phyloP scores from a whole-genome alignment of 176 grass and related monocot species.

The Oryza longistaminata region DNA sequence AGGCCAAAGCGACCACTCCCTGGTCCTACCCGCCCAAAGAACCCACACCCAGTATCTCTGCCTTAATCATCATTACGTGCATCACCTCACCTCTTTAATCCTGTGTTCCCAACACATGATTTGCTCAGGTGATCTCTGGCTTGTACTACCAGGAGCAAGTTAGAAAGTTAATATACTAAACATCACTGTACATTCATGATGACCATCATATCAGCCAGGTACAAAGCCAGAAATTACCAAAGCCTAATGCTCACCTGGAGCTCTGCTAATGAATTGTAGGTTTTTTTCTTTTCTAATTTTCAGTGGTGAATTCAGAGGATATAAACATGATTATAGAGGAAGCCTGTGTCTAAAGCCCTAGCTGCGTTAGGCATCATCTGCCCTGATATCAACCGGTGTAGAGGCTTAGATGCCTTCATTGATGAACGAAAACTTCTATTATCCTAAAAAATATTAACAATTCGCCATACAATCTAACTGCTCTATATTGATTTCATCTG shows the following conservation, averaged over 20 bases:
- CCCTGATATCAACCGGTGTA: not conserved
- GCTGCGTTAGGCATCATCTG: no score
- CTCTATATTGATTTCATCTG: not conserved
- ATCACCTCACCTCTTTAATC: slow-evolving; percentile 16
- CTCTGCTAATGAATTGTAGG: no score
- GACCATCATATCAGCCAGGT: not conserved
- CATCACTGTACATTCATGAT: not conserved
- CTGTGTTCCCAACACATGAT: not conserved
- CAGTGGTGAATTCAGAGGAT: no score
- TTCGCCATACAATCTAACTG: not conserved
- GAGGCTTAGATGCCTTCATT: not conserved
- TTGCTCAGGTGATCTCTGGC: not conserved
- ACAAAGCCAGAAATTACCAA: no score
- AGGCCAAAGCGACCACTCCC: slow-evolving; percentile 36
- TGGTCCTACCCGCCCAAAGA: slow-evolving; percentile 43
- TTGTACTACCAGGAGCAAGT: not conserved
- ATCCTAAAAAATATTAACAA: not conserved
- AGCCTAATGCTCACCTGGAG: no score
- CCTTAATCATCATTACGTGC: slow-evolving; percentile 34
- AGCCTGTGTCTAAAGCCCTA: no score
- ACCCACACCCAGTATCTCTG: not conserved
- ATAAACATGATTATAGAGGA: no score
- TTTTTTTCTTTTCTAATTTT: no score
- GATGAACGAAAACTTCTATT: not conserved
- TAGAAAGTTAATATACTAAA: not conserved